Conservation (phyloP, 2,329 filamentous ascomycete genomes). For the Colletotrichum musicola region DNA sequence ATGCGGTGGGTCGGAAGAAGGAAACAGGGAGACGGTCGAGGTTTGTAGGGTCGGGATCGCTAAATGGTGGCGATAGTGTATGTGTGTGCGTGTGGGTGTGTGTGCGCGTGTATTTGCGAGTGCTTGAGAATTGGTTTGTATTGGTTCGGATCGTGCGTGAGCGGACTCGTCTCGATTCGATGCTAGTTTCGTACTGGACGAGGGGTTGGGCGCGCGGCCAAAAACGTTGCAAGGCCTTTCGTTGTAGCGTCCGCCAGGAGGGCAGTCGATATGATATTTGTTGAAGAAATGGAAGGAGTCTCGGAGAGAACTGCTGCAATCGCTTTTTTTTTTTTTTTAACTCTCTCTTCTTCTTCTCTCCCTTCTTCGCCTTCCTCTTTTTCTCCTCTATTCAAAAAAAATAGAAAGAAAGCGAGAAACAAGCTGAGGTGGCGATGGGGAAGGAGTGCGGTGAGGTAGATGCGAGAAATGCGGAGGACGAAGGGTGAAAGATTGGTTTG, state of each 20-base stretch:
- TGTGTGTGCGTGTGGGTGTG: conserved; percentile 32
- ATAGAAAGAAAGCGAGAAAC: background rate
- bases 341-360: background rate
- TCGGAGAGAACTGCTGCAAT: background rate
- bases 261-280: background rate
- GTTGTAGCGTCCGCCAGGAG: background rate
- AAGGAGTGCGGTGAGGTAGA: too few species aligned
- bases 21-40: conserved; percentile 15
- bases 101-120: conserved; percentile 26
- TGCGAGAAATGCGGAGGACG: conserved; percentile 20
- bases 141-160: conserved; percentile 36
- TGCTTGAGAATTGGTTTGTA: conserved; percentile 28
- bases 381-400: too few species aligned
- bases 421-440: background rate
- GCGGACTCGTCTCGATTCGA: conserved; percentile 40
- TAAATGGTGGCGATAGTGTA: conserved; percentile 36
- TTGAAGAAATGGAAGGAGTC: background rate
- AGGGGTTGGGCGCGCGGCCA: conserved; percentile 27
- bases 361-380: too few species aligned
- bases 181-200: conserved; percentile 35
- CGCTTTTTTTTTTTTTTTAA: background rate
- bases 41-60: conserved; percentile 13
- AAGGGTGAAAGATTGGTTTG: conserved; percentile 33
- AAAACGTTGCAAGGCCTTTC: conserved; percentile 2
- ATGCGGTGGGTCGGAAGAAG: conserved; percentile 5